Evolutionary conservation across 352 stramenopile genomes (phyloP), one percentile per base, ranked within the genome.

Genomic region (Phytophthora chlamydospora): DNA sequence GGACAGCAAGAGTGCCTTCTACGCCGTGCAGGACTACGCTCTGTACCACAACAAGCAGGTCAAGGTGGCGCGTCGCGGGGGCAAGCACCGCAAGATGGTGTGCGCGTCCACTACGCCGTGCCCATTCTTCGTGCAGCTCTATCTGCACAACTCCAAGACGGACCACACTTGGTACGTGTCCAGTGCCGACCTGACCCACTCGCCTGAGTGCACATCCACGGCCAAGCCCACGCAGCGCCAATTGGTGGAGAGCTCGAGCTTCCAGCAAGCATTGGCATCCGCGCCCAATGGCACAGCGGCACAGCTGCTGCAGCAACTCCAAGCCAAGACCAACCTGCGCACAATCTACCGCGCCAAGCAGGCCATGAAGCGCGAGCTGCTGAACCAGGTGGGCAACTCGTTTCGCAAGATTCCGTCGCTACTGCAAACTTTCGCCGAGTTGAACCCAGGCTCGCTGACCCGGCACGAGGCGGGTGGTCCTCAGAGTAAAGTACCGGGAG

Each of bases 111-210:
- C 60, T n/a, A 38, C 53, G 12, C 35, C 58, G 5, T 90, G 80
- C 27, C 67, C 76, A 27, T 90, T 90, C 68, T 86, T 84, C 67
- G 80, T 90, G 62, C 77, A 88, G 50, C 63, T 88, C 19, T 88
- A 88, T 55, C 64, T 81, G 58, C 77, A 81, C 46, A 81, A 82
- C 53, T 82, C 75, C 59, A 77, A 79, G 60, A 68, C 66, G 11
- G 68, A 86, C 61, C 57, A 70, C 35, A 73, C 67, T 3, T 90
- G 80, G 80, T 90, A 90, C 63, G 68, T 90, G 14, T 90, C 80
- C 27, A 83, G 73, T 6, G 50, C 76, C 11, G 45, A 88, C 9
- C 47, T 83, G 29, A 58, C 32, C 11, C 80, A 90, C 57, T 65
- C 65, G n/a, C 29, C 44, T 10, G 52, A 66, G 13, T 90, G 80